Evolutionary conservation across 768 basidiomycete species (phyloP), one percentile per base, ranked within the genome.

Genomic region (Coprinopsis marcescibilis): DNA sequence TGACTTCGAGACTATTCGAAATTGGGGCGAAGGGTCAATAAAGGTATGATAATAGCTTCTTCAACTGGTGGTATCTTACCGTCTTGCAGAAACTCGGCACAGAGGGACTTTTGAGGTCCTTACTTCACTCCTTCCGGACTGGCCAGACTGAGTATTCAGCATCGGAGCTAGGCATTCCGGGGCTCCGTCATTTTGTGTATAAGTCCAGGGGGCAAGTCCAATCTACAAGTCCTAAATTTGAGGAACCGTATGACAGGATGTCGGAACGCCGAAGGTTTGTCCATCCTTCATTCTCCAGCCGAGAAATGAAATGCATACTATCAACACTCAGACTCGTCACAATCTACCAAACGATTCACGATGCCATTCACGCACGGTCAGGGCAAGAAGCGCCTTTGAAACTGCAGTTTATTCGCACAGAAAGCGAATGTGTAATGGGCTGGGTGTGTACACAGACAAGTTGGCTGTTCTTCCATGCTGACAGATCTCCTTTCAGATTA

Each of bases 131-230:
- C 6, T 73, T 77, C 47, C 55, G 61, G 24, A 61, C 72, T 35
- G 68, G 77, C 41, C 58, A 72, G 32, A 83, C 82, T 4, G 73
- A 79, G 39, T 89, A 89, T 56, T 72, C 77, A 5, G 77, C 83
- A 46, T 80, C 81, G 2, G 83, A 87, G 45, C 66, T 97, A 10
- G 80, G 80, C n/a, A 84, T 95, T 52, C 91, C 91, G 2, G 93
- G 93, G 2, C 66, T 98, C 23, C 79, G 89, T 24, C 96, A 99
- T 63, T 99, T 97, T 60, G 67, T 97, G 39, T 98, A 97, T 72
- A 97, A 97, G 67, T 90, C 89, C 8, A 76, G 90, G 11, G 70
- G 78, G 5, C 80, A 89, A 56, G 93, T 99, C 15, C 96, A 99
- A 60, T 75, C 95, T 27, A 96, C 94, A 0, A 66, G 74, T 52